Percentiles rank a stretch among this genome's conserved stretches.
Evolutionary conservation across 2,329 filamentous ascomycete genomes (phyloP).

Genomic region (Fusarium brevicatenulatum): DNA sequence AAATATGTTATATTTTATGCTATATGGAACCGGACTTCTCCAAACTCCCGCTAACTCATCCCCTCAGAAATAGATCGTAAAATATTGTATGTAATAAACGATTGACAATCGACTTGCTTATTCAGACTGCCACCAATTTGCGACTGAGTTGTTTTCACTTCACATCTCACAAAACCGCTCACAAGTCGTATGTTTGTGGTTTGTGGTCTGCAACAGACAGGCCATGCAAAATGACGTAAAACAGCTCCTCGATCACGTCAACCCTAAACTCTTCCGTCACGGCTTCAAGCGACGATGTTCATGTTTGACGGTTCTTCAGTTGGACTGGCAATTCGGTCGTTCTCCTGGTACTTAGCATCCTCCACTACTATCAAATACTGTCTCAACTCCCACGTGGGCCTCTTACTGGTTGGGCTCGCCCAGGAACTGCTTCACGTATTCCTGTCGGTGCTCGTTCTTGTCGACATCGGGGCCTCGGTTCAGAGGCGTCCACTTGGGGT

Average conservation of each 20-base stretch:
- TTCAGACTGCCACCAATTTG: not conserved
- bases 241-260: slow-evolving; percentile 27
- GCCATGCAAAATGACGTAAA: slow-evolving; percentile 30
- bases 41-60: slow-evolving; percentile 32
- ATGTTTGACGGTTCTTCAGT: slow-evolving; percentile 12
- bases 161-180: not conserved
- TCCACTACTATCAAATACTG: slow-evolving; percentile 12
- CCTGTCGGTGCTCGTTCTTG: slow-evolving; percentile 78
- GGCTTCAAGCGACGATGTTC: slow-evolving; percentile 5
- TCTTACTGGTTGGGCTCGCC: slow-evolving; percentile 35
- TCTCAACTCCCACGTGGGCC: slow-evolving; percentile 35
- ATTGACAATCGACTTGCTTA: slow-evolving; percentile 1
- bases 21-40: slow-evolving; percentile 11
- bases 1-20: not conserved
- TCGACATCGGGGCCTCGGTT: slow-evolving; percentile 84
- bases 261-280: slow-evolving; percentile 5
- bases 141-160: not conserved
- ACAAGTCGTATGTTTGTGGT: slow-evolving; percentile 20
- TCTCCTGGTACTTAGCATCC: slow-evolving; percentile 21
- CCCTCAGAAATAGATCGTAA: not conserved
- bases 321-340: slow-evolving; percentile 14
- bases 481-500: slow-evolving; percentile 97
- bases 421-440: slow-evolving; percentile 71
- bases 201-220: not conserved
- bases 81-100: not conserved